phyloP scores from a whole-genome alignment of 2,329 filamentous ascomycete species.

The Septoria petroselini region DNA sequence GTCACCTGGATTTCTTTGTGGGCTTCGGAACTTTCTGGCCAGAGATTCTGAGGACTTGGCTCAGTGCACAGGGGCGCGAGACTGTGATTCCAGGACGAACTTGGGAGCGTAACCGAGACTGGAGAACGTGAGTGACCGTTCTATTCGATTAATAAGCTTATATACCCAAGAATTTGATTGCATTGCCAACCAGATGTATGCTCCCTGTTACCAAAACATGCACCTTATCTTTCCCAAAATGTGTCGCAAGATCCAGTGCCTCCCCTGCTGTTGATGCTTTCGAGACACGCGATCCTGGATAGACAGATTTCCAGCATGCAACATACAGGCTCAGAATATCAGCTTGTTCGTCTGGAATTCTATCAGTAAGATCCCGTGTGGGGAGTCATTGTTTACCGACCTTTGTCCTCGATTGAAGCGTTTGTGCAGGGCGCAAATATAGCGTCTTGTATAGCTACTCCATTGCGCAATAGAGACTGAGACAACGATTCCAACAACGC shows the following conservation, averaged over 20 bases:
- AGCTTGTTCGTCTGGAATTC: not conserved
- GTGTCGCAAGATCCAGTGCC: not conserved
- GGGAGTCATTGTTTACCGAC: not conserved
- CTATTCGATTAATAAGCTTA: not conserved
- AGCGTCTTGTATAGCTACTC: not conserved
- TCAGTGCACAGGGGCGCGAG: not conserved
- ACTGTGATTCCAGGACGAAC: not conserved
- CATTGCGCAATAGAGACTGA: slow-evolving; percentile 10
- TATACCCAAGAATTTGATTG: not conserved
- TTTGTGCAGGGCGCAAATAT: not conserved
- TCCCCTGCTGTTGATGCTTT: not conserved
- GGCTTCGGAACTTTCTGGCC: not conserved
- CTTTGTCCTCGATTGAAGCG: not conserved
- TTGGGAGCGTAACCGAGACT: not conserved
- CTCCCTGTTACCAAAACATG: not conserved
- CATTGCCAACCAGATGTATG: not conserved
- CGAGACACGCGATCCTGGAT: not conserved
- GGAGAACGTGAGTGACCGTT: not conserved
- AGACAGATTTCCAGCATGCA: not conserved
- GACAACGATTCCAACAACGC: slow-evolving; percentile 20
- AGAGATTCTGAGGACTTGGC: not conserved
- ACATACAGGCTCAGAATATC: not conserved
- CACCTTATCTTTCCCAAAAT: not conserved
- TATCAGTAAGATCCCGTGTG: not conserved
- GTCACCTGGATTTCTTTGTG: not conserved